A percentile compares a stretch with the other conserved stretches of the same genome.
Conservation (phyloP, 2,329 filamentous ascomycete species). For the Trichoderma oligosporum region DNA sequence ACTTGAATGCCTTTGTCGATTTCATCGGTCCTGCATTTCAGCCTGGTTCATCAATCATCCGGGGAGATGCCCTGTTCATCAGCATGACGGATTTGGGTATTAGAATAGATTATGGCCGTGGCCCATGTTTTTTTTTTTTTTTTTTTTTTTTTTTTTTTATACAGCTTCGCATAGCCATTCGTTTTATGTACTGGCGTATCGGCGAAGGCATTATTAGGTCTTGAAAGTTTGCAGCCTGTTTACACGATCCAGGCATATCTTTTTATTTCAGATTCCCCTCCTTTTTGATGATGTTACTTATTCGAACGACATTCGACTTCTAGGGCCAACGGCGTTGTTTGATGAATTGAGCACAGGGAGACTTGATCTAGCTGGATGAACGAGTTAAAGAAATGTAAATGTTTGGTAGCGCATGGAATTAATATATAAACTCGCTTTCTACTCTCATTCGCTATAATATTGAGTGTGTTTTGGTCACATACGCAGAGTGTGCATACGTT, state of each 20-base stretch:
- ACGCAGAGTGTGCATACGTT: too few species aligned
- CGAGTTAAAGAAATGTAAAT: neutral
- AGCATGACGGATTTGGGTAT: slow-evolving; percentile 57
- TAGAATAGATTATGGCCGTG: slow-evolving; percentile 5
- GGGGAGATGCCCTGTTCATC: slow-evolving; percentile 62
- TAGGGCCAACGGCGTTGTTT: slow-evolving; percentile 3
- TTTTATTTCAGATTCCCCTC: slow-evolving; percentile 12
- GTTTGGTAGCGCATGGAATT: slow-evolving; percentile 11
- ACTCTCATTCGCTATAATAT: neutral
- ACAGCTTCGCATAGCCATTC: slow-evolving; percentile 6
- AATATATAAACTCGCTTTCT: slow-evolving; percentile 8
- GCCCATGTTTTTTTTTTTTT: neutral
- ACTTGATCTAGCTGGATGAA: slow-evolving; percentile 1
- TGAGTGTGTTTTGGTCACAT: too few species aligned
- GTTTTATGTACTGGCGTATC: slow-evolving; percentile 18
- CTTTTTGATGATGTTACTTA: slow-evolving; percentile 8
- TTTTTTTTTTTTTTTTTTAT: neutral
- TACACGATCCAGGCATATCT: slow-evolving; percentile 4
- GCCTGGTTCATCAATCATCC: slow-evolving; percentile 61
- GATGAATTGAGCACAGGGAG: slow-evolving; percentile 6
- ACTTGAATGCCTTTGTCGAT: slow-evolving; percentile 63
- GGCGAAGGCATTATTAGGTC: neutral
- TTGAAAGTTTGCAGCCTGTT: slow-evolving; percentile 1
- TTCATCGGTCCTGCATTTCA: slow-evolving; percentile 58
- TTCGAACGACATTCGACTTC: slow-evolving; percentile 1